Conservation (phyloP, 225 moss, liverwort and hornwort species). For the Rhytidiadelphus loreus region DNA sequence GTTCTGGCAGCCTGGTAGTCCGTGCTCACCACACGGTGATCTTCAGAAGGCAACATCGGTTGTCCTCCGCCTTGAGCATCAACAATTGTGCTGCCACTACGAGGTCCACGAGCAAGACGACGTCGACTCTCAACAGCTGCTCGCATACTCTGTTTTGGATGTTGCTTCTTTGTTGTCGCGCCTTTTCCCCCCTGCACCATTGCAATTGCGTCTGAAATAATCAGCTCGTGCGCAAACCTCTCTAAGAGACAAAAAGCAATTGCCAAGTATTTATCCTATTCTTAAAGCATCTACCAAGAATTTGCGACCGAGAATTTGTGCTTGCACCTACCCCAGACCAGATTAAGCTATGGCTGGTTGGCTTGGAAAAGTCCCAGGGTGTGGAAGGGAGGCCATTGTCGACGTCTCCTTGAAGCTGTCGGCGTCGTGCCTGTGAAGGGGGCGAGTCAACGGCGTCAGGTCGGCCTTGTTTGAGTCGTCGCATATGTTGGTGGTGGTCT, state of each 20-base stretch:
- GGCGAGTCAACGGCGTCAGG: slow-evolving; percentile 41
- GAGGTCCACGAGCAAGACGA: slow-evolving; percentile 89
- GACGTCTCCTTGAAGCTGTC: not conserved
- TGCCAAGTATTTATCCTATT: not conserved
- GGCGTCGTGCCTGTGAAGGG: not conserved
- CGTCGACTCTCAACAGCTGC: slow-evolving; percentile 92
- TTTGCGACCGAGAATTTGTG: not conserved
- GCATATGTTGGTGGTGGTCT: slow-evolving; percentile 73
- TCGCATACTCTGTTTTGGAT: slow-evolving; percentile 93
- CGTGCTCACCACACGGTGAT: slow-evolving; percentile 96
- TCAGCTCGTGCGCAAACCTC: not conserved
- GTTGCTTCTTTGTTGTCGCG: slow-evolving; percentile 35
- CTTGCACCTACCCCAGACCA: slow-evolving; percentile 22
- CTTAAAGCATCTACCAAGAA: not conserved
- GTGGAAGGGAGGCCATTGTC: slow-evolving; percentile 20
- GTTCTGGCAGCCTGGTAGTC: slow-evolving; percentile 89
- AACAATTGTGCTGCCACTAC: slow-evolving; percentile 57
- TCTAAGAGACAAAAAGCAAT: not conserved
- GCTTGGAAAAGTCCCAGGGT: slow-evolving; percentile 27
- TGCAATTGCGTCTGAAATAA: not conserved
- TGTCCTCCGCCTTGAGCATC: slow-evolving; percentile 39
- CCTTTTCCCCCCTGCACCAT: slow-evolving; percentile 18
- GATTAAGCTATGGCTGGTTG: slow-evolving; percentile 11
- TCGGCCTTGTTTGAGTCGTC: slow-evolving; percentile 49
- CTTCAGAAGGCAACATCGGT: slow-evolving; percentile 72